Base-by-base conservation (phyloP, 1,284 basidiomycete species). In the Cutaneotrichosporon sp. region DNA sequence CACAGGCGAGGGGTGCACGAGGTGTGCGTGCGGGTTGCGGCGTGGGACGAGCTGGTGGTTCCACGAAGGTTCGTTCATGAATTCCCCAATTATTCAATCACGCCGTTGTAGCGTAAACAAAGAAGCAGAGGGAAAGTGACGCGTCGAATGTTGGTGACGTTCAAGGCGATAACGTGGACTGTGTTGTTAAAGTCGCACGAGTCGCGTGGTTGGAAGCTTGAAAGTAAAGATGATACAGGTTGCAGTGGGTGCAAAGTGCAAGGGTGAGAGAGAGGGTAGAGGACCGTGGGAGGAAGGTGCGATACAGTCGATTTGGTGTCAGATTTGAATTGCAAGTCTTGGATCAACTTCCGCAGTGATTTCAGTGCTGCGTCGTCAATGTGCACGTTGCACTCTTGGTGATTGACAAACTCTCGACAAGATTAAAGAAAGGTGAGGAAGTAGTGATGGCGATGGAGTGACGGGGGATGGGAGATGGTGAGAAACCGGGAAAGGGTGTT, bases 1-100 rank as follows among this genome's bases (percentile, higher is more conserved):
- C 42, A 68, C 66, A 26, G 66, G 66, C 30, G 66, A 68, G 14
- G 66, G 66, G 60, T 68, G 66, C 46, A 65, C 64, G 16, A 68
- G 57, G 46, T 61, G 61, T 14, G 57, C 38, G 57, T 65, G 60
- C 9, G 59, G 22, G 22, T 53, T 31, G 30, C 30, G 57, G n/a
- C 16, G 57, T 1, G 34, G 38, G 26, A 49, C 57, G 13, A 49
- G 57, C 31, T 58, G 61, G 18, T 38, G 32, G 34, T 51, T 47
- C n/a, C 53, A 46, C 38, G 34, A 22, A 26, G 34, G 50, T 47
- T 34, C 36, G 55, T 26, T 34, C 47, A 49, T 42, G 31, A 53
- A 53, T 31, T 30, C 30, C 26, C 49, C 11, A 21, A 21, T 1
- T 9, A 4, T 16, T 26, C 2, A n/a, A 46, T 16, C 42, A 18